Evolutionary conservation across 768 basidiomycete genomes (phyloP).

Genomic region (Scleroderma bovista): DNA sequence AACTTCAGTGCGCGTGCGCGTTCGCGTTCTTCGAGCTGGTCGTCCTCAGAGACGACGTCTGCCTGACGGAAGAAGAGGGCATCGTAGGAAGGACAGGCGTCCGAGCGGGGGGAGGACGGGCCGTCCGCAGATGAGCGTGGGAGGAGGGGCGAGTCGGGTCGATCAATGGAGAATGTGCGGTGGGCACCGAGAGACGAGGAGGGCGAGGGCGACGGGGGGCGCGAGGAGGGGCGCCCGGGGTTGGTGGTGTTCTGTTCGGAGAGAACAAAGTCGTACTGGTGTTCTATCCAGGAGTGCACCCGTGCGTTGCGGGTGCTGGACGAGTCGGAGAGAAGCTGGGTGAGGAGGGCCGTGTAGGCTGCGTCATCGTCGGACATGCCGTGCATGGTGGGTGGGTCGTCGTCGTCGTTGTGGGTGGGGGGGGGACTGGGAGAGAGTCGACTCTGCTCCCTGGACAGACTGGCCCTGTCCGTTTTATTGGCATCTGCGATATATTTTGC

Average conservation of each 20-base stretch:
- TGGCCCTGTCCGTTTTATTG: slow-evolving; percentile 18
- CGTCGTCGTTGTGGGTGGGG: slow-evolving; percentile 4
- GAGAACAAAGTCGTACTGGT: slow-evolving; percentile 32
- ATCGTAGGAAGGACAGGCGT: slow-evolving; percentile 26
- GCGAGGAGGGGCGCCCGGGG: not conserved
- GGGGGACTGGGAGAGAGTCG: not conserved
- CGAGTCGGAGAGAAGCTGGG: slow-evolving; percentile 22
- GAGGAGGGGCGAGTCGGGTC: slow-evolving; percentile 27
- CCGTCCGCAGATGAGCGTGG: slow-evolving; percentile 21
- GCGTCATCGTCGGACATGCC: slow-evolving; percentile 28
- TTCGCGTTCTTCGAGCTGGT: slow-evolving; percentile 23
- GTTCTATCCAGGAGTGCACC: slow-evolving; percentile 31
- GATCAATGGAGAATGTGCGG: slow-evolving; percentile 19
- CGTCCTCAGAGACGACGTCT: slow-evolving; percentile 3
- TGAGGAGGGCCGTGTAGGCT: slow-evolving; percentile 24
- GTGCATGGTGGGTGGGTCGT: slow-evolving; percentile 10
- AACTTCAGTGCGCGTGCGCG: slow-evolving; percentile 31
- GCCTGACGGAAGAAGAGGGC: slow-evolving; percentile 29
- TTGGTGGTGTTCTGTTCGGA: slow-evolving; percentile 17
- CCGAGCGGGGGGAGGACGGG: slow-evolving; percentile 13
- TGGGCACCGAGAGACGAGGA: slow-evolving; percentile 28
- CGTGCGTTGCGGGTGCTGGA: slow-evolving; percentile 21
- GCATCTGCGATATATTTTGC: not conserved
- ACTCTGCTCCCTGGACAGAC: too few relatives aligned
- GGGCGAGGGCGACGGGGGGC: slow-evolving; percentile 21